Conservation (phyloP, 352 stramenopile genomes). For the Pythium apleroticum region DNA sequence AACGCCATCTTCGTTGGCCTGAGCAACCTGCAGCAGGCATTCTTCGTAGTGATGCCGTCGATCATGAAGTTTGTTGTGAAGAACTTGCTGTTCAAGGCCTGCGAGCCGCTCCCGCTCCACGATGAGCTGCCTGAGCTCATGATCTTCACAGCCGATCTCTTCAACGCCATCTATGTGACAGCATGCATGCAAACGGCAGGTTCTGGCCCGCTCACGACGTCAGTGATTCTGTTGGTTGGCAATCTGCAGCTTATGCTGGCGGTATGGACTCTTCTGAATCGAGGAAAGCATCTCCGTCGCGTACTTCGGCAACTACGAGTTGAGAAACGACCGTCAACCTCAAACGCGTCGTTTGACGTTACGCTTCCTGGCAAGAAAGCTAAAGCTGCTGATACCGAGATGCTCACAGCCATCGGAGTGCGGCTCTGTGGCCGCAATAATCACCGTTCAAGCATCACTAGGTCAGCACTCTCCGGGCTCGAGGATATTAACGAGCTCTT, state of each 20-base stretch:
- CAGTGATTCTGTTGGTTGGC: conserved; percentile 16
- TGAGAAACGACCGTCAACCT: neutral
- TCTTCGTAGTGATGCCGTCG: conserved; percentile 25
- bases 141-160: conserved; percentile 44
- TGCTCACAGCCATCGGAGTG: conserved; percentile 16
- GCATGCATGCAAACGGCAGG: conserved; percentile 36
- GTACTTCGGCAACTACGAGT: conserved; percentile 1
- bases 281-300: conserved; percentile 5
- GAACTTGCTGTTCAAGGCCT: conserved; percentile 21
- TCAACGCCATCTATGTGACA: conserved; percentile 40
- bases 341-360: neutral
- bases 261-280: conserved; percentile 9
- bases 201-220: conserved; percentile 16
- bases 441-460: conserved; percentile 21
- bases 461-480: conserved; percentile 8
- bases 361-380: neutral
- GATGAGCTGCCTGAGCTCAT: conserved; percentile 37
- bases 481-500: conserved; percentile 19
- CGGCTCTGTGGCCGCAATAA: conserved; percentile 18
- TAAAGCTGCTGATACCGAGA: neutral
- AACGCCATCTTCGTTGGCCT: conserved; percentile 27
- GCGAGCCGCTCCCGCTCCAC: conserved; percentile 25
- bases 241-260: conserved; percentile 18
- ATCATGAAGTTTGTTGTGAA: conserved; percentile 30
- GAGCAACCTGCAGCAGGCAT: conserved; percentile 14